Evolutionary conservation across 768 basidiomycete genomes (phyloP).

Genomic region (Pulveroboletus sp.): DNA sequence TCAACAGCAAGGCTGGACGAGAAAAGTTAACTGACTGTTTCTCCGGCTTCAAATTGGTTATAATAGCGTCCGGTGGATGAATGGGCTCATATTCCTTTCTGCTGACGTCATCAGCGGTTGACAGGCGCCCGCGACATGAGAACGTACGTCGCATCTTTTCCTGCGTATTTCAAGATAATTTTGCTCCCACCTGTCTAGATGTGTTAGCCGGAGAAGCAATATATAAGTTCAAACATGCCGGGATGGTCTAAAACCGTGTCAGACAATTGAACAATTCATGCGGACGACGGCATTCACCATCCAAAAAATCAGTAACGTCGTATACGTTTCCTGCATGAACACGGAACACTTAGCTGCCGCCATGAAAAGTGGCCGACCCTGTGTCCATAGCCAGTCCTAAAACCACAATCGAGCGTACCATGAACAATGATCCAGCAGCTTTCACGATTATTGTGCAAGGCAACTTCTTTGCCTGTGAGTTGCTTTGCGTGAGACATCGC

Average conservation of each 20-base stretch:
- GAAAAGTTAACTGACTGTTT: slow-evolving; percentile 57
- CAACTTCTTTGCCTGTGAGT: slow-evolving; percentile 49
- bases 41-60: slow-evolving; percentile 71
- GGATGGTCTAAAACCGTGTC: slow-evolving; percentile 52
- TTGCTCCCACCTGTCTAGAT: slow-evolving; percentile 61
- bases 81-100: slow-evolving; percentile 84
- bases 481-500: slow-evolving; percentile 15
- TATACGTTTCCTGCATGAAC: slow-evolving; percentile 58
- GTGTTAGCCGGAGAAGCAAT: background rate
- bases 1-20: background rate
- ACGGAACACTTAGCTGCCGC: background rate
- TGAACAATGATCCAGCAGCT: slow-evolving; percentile 86
- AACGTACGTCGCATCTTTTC: slow-evolving; percentile 81
- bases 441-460: slow-evolving; percentile 53
- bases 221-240: slow-evolving; percentile 35
- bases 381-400: background rate
- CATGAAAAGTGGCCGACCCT: background rate
- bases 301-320: slow-evolving; percentile 75
- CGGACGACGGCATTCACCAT: slow-evolving; percentile 40
- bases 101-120: slow-evolving; percentile 2
- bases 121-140: background rate
- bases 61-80: slow-evolving; percentile 81
- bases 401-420: slow-evolving; percentile 38
- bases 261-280: background rate
- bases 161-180: slow-evolving; percentile 85